Evolutionary conservation across 306 rosid genomes (phyloP).

Genomic region (Quercus gilva): DNA sequence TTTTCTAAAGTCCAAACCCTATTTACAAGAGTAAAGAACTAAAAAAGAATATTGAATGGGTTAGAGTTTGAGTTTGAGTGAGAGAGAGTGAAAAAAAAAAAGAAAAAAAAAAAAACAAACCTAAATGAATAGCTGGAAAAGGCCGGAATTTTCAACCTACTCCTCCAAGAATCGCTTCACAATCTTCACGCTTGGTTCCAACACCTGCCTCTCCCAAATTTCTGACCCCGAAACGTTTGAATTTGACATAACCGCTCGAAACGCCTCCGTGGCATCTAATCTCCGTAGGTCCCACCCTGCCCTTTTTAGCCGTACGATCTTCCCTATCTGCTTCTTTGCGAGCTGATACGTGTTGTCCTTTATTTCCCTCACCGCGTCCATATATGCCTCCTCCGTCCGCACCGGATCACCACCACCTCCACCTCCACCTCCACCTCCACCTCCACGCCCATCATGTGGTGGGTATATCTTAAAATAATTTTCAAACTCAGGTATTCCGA

Average conservation of each 20-base stretch:
- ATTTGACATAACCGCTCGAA: conserved; percentile 47
- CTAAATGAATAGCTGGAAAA: conserved; percentile 52
- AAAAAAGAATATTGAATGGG: too few relatives aligned
- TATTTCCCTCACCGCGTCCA: conserved; percentile 65
- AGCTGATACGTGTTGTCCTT: conserved; percentile 79
- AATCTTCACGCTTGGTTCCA: conserved; percentile 92
- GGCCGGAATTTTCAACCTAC: conserved; percentile 52
- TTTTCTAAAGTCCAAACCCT: too few relatives aligned
- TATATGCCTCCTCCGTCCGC: conserved; percentile 43
- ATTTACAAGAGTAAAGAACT: too few relatives aligned
- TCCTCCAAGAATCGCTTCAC: conserved; percentile 85
- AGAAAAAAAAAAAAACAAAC: too few relatives aligned
- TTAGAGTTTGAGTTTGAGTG: too few relatives aligned
- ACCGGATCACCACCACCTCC: conserved; percentile 21
- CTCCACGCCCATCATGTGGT: conserved; percentile 1
- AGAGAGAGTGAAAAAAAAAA: too few relatives aligned
- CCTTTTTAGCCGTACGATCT: conserved; percentile 46
- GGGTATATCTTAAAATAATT: conserved; percentile 44
- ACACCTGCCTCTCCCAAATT: conserved; percentile 66
- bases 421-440: conserved; percentile 12
- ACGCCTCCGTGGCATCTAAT: conserved; percentile 76
- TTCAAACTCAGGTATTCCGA: conserved; percentile 87
- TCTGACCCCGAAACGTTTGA: conserved; percentile 36
- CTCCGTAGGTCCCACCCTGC: conserved; percentile 81
- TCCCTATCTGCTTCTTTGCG: conserved; percentile 62